Percentiles rank a stretch among this genome's conserved stretches.
Evolutionary conservation across 2,329 filamentous ascomycete genomes (phyloP).

Genomic region (Hypomyces rosellus): DNA sequence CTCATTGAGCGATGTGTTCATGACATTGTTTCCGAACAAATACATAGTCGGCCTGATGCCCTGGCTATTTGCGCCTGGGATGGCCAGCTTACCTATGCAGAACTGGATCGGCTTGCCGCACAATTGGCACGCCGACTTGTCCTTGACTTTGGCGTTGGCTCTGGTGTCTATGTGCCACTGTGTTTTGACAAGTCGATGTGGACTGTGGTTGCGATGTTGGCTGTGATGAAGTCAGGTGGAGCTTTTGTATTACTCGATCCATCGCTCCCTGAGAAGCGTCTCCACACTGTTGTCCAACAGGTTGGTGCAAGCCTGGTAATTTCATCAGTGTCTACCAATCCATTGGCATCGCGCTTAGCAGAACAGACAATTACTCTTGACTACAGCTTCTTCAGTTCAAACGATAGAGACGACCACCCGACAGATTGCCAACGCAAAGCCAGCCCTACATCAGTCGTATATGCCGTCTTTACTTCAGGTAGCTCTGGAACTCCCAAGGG

Average conservation of each 20-base stretch:
- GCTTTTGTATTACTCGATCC: no score
- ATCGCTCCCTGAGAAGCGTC: no score
- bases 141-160: constrained; percentile 16
- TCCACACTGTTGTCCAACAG: no score
- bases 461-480: constrained; percentile 46
- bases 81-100: constrained; percentile 15
- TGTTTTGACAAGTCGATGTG: constrained; percentile 15
- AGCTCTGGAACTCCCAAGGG: constrained; percentile 45
- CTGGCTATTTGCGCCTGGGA: constrained; percentile 19
- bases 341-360: no score
- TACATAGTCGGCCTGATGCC: neutral
- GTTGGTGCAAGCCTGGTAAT: no score
- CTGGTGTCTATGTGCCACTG: constrained; percentile 14
- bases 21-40: neutral
- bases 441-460: constrained; percentile 1
- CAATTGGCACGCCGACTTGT: neutral
- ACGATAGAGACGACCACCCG: neutral
- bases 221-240: constrained; percentile 4
- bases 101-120: constrained; percentile 12
- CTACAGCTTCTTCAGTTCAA: no score
- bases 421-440: no score
- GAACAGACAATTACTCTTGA: neutral
- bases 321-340: no score
- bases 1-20: neutral
- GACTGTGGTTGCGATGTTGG: constrained; percentile 13